A percentile compares a stretch with the other conserved stretches of the same genome.
Conservation (phyloP, 1,284 basidiomycete species). For the Heliocybe sulcata region DNA sequence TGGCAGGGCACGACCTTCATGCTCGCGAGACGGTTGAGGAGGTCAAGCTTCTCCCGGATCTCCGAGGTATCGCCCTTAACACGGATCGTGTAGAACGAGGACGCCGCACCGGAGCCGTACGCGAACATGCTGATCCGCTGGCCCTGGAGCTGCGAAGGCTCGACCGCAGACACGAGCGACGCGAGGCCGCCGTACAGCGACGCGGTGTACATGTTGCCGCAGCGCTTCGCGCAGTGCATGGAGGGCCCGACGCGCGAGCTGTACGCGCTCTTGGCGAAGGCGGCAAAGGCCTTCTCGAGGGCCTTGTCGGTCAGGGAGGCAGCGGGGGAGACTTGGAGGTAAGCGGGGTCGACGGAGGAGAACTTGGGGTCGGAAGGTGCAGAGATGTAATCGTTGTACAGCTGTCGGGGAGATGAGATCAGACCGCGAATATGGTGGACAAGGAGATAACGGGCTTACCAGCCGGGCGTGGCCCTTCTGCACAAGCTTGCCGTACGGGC, state of each 20-base stretch:
- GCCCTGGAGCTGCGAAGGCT: conserved; percentile 59
- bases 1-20: conserved; percentile 93
- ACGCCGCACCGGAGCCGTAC: conserved; percentile 90
- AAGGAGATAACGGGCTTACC: conserved; percentile 18
- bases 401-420: conserved; percentile 14
- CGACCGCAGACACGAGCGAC: conserved; percentile 67
- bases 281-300: conserved; percentile 91
- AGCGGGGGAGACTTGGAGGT: conserved; percentile 57
- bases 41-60: conserved; percentile 76
- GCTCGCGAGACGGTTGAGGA: conserved; percentile 68
- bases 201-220: conserved; percentile 99
- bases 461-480: conserved; percentile 96
- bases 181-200: conserved; percentile 93
- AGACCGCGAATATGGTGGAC: neutral
- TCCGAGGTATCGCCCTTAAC: conserved; percentile 82
- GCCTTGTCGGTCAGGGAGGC: conserved; percentile 87
- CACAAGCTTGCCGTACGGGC: conserved; percentile 97
- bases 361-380: conserved; percentile 73
- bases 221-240: conserved; percentile 79
- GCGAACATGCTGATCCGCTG: conserved; percentile 91
- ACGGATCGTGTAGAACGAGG: conserved; percentile 83
- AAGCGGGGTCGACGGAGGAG: conserved; percentile 65
- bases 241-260: conserved; percentile 65
- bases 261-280: conserved; percentile 66
- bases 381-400: conserved; percentile 89